Evolutionary conservation across 2,329 filamentous ascomycete genomes (phyloP), one percentile per base, ranked within the genome.

Genomic region (Trichoderma sp.): DNA sequence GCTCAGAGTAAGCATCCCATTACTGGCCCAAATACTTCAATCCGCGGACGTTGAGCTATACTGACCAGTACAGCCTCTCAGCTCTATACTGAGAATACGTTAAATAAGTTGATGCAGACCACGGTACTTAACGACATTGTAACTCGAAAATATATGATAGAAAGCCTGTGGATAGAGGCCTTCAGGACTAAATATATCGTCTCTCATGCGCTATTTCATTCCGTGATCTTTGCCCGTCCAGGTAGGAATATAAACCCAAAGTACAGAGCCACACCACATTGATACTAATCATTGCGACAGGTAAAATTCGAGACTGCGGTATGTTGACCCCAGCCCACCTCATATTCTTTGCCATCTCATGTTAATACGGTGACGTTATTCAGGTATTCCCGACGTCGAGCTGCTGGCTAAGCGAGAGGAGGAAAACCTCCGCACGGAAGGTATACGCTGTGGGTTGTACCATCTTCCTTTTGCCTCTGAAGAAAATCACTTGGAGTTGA

Each of bases 231-330:
- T 15, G 0, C 24, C 14, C 60, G 7, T 2, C 36, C 60, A 28
- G 60, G 36, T 63, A 47, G 1, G 60, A 36, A 36, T 18, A 8
- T 61, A 5, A 24, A 15, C 2, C 24, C n/a, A 51, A 8, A 24
- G 18, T 39, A 18, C 14, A 30, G 26, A 62, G 14, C 6, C 3
- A 11, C n/a, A 62, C 0, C 18, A 3, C 7, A 11, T 47, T 4
- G 18, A n/a, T 62, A 11, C 34, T 62, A 18, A 62, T 2, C 5
- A 62, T n/a, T 39, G 21, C 0, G 6, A 3, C 14, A 62, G 60
- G 60, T 12, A 43, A 47, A 28, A 63, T 63, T 43, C 14, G 24
- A 43, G 21, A 47, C 34, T 63, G 60, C 3, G 60, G 60, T 63
- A 63, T 24, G 60, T 11, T 21, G 5, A 62, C 6, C 8, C 58